Conservation (phyloP, 129 eudicot genomes). For the Ambrosia artemisiifolia region DNA sequence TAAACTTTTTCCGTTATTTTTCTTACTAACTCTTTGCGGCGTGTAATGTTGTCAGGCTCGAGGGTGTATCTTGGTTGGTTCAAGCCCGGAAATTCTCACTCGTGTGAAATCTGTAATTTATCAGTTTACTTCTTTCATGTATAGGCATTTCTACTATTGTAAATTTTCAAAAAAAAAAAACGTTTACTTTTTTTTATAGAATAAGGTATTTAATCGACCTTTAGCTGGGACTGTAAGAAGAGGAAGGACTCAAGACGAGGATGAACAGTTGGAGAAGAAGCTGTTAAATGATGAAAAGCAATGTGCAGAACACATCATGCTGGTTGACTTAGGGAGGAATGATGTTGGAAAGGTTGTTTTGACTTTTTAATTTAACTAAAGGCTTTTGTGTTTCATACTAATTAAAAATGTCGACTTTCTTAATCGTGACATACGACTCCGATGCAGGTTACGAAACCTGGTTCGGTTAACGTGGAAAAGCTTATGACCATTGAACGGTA, state of each 20-base stretch:
- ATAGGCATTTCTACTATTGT: background rate
- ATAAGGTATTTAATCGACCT: conserved; percentile 60
- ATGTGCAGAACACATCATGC: conserved; percentile 78
- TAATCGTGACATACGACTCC: conserved; percentile 3
- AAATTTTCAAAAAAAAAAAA: no score
- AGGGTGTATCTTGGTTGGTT: conserved; percentile 84
- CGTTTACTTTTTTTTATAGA: no score
- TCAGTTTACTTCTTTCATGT: background rate
- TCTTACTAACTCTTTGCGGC: background rate
- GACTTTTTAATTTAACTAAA: background rate
- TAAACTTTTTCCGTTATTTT: background rate
- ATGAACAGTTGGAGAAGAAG: conserved; percentile 43
- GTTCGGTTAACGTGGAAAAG: conserved; percentile 78
- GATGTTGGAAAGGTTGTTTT: conserved; percentile 82
- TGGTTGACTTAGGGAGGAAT: conserved; percentile 79
- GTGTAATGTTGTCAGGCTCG: conserved; percentile 56
- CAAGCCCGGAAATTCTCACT: conserved; percentile 91
- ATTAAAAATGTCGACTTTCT: conserved; percentile 2
- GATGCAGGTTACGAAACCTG: conserved; percentile 69
- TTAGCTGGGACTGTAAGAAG: conserved; percentile 81
- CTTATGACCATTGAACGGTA: conserved; percentile 75
- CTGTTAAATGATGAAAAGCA: conserved; percentile 63
- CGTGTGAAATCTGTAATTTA: conserved; percentile 61
- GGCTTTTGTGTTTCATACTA: background rate
- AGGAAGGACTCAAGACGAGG: conserved; percentile 66